phyloP scores from a whole-genome alignment of 164 flowering plant species.

The Vitis riparia region DNA sequence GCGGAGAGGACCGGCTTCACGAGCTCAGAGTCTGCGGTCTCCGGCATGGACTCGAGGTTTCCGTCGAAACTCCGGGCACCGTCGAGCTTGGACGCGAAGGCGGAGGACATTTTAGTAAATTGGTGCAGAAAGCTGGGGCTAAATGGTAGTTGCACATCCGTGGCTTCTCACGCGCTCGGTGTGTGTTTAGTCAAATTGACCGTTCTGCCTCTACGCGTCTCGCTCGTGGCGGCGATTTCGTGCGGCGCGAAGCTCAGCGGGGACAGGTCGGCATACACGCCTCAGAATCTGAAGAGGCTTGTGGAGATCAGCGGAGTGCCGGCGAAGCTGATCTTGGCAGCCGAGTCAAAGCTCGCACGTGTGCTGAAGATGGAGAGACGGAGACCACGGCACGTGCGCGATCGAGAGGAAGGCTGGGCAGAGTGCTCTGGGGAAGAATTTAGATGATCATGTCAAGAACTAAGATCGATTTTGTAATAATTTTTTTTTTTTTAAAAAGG shows the following conservation, averaged over 20 bases:
- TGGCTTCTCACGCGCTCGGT: conserved; percentile 31
- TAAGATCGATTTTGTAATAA: too few relatives aligned
- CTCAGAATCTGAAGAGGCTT: conserved; percentile 37
- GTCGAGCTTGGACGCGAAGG: conserved; percentile 15
- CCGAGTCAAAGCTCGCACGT: conserved; percentile 38
- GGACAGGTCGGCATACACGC: conserved; percentile 17
- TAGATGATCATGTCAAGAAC: too few relatives aligned
- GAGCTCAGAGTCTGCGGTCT: too few relatives aligned
- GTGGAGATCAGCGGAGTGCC: conserved; percentile 63
- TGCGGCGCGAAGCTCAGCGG: conserved; percentile 27
- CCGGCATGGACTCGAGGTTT: neutral
- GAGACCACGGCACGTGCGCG: conserved; percentile 16
- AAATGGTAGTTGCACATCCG: conserved; percentile 1
- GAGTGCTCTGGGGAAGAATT: conserved; percentile 29
- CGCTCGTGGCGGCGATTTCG: conserved; percentile 58
- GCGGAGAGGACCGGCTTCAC: conserved; percentile 4
- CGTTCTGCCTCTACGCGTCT: conserved; percentile 39
- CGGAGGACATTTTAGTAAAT: conserved; percentile 42
- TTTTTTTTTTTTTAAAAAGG: too few relatives aligned
- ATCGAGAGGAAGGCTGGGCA: conserved; percentile 55
- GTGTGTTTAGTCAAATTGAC: conserved; percentile 19
- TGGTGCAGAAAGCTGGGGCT: conserved; percentile 56
- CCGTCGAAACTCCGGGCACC: neutral
- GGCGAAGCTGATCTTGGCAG: conserved; percentile 46
- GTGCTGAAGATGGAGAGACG: conserved; percentile 14